Evolutionary conservation across 2,329 filamentous ascomycete genomes (phyloP).

Genomic region (Fusarium lyarnte): DNA sequence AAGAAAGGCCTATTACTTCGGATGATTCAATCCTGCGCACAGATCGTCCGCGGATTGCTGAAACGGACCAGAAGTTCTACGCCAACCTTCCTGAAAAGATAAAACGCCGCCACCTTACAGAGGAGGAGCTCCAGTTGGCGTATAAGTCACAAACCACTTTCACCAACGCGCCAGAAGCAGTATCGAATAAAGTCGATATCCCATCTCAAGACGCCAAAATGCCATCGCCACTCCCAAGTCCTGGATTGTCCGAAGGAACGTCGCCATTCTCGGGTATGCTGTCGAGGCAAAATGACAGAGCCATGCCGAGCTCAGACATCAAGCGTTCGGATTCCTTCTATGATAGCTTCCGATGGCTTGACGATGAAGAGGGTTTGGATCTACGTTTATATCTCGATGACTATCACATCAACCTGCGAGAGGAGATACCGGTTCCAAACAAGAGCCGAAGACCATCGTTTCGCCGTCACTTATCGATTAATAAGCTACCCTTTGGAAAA

Average conservation of each 20-base stretch:
- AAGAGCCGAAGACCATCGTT: conserved; percentile 68
- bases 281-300: conserved; percentile 31
- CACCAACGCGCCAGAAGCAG: conserved; percentile 50
- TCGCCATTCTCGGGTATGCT: conserved; percentile 42
- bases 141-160: conserved; percentile 38
- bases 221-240: conserved; percentile 37
- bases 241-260: conserved; percentile 31
- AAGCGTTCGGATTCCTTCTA: conserved; percentile 64
- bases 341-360: conserved; percentile 77
- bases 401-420: conserved; percentile 71
- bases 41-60: conserved; percentile 50
- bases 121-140: conserved; percentile 74
- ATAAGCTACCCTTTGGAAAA: conserved; percentile 71
- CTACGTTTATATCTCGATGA: conserved; percentile 73
- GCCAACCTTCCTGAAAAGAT: conserved; percentile 77
- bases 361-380: conserved; percentile 77
- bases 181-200: conserved; percentile 31
- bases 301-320: conserved; percentile 24
- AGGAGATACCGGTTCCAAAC: conserved; percentile 55
- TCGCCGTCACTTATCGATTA: conserved; percentile 76
- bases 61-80: conserved; percentile 73
- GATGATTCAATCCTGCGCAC: conserved; percentile 21
- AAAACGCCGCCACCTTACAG: conserved; percentile 74
- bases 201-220: conserved; percentile 38
- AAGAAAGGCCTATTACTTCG: conserved; percentile 31